A percentile compares a stretch with the other conserved stretches of the same genome.
Conservation (phyloP, 352 stramenopile genomes). For the Phytophthora idaei region DNA sequence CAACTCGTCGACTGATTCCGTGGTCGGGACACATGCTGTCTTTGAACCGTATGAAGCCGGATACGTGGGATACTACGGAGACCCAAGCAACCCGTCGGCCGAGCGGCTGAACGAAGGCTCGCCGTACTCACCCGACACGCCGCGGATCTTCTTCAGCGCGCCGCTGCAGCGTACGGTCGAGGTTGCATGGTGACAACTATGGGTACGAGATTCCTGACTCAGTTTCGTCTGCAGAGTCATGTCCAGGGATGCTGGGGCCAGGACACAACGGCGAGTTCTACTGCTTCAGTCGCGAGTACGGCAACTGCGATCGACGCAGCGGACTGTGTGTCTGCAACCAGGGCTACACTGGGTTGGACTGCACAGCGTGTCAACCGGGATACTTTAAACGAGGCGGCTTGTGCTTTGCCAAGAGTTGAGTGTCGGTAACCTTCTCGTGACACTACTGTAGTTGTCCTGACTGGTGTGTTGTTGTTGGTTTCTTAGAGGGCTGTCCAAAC, state of each 20-base stretch:
- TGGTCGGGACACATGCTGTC: conserved; percentile 38
- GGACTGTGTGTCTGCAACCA: conserved; percentile 94
- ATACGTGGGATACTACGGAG: conserved; percentile 84
- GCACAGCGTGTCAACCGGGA: conserved; percentile 83
- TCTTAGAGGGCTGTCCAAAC: conserved; percentile 80
- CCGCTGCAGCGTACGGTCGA: conserved; percentile 43
- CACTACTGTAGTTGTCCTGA: background rate
- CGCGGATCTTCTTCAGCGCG: conserved; percentile 56
- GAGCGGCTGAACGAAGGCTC: conserved; percentile 88
- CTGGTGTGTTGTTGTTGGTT: background rate
- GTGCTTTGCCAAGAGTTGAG: conserved; percentile 89
- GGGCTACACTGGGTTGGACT: conserved; percentile 93
- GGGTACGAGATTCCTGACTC: background rate
- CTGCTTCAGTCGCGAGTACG: conserved; percentile 89
- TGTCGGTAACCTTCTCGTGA: background rate
- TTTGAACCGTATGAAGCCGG: conserved; percentile 88
- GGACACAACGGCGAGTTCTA: conserved; percentile 91
- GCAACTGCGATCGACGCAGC: conserved; percentile 94
- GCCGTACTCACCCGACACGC: conserved; percentile 73
- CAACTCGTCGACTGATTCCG: conserved; percentile 36
- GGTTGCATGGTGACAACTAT: conserved; percentile 35
- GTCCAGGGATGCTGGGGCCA: conserved; percentile 87
- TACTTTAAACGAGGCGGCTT: conserved; percentile 86
- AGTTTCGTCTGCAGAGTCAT: conserved; percentile 52
- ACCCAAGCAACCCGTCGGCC: conserved; percentile 62